These are phyloP conservation scores for Nepenthes mirabilis DNA, from an alignment of 148 eudicot species.

Conservation along the genomic window DNA sequence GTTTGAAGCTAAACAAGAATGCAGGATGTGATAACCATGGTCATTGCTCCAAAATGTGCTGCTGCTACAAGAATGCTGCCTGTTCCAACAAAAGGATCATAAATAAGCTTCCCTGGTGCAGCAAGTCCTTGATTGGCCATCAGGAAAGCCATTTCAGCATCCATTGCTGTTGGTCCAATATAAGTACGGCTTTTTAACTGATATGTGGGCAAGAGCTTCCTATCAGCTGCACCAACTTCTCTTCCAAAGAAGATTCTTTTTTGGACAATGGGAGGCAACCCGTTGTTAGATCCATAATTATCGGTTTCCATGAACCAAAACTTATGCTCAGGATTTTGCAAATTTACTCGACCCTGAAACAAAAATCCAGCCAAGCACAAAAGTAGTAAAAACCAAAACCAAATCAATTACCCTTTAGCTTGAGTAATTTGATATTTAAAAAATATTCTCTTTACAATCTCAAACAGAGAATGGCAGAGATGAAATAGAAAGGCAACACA, in stretches of 20 bases:
- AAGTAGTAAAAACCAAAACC: background rate
- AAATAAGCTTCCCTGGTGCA: conserved; percentile 76
- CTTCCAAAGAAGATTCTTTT: conserved; percentile 85
- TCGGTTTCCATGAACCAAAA: conserved; percentile 90
- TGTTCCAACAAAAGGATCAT: conserved; percentile 97
- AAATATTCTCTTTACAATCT: background rate
- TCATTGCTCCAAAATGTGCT: conserved; percentile 96
- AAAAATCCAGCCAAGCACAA: conserved; percentile 4
- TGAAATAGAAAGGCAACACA: no score
- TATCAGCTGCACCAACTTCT: conserved; percentile 78
- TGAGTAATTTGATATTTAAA: background rate
- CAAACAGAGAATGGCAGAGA: no score
- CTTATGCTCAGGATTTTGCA: conserved; percentile 62
- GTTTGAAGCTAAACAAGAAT: background rate
- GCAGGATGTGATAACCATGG: conserved; percentile 58
- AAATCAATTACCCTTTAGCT: background rate
- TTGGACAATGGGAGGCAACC: conserved; percentile 76
- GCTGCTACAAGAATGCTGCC: conserved; percentile 92
- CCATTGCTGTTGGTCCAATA: conserved; percentile 99
- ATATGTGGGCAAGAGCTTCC: conserved; percentile 86
- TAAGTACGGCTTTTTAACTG: conserved; percentile 85
- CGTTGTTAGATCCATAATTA: conserved; percentile 64
- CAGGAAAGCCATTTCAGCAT: conserved; percentile 96
- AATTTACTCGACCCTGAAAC: conserved; percentile 69
- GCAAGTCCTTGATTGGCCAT: conserved; percentile 97